Conservation (phyloP, 331 rosid species). For the Saraca asoca region DNA sequence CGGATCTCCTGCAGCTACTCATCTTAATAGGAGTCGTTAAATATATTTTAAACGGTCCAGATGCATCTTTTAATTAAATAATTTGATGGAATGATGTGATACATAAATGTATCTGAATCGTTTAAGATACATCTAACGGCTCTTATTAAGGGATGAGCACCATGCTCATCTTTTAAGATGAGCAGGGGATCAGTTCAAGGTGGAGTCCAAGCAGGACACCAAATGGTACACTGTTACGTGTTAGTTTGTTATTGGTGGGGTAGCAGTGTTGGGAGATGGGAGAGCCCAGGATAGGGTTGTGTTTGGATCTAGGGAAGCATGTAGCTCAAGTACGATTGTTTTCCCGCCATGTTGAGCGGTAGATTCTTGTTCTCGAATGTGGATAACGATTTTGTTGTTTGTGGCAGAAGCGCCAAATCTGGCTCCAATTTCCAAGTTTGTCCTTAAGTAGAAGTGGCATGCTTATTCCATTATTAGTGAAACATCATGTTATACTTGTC, state of each 20-base stretch:
- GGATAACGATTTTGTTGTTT: background rate
- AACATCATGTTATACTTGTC: background rate
- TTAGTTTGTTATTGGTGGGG: background rate
- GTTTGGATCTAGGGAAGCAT: slow-evolving; percentile 27
- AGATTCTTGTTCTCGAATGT: background rate
- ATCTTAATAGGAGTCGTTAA: no score
- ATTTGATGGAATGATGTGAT: no score
- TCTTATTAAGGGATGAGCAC: no score
- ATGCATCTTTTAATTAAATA: no score
- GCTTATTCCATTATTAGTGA: background rate
- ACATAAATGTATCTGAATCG: no score
- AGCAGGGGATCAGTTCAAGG: no score
- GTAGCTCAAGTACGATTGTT: background rate
- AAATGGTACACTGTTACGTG: background rate
- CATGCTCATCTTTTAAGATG: no score
- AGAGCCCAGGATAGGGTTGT: slow-evolving; percentile 2
- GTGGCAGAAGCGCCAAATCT: background rate
- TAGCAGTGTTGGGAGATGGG: background rate
- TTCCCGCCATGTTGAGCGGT: background rate
- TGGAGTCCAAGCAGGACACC: no score
- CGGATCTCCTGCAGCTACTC: no score
- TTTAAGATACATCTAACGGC: no score
- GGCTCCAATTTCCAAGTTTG: background rate
- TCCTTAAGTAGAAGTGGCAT: background rate
- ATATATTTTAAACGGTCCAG: no score